Base-by-base conservation (phyloP, 1,284 basidiomycete species). In the Earliella scabrosa region DNA sequence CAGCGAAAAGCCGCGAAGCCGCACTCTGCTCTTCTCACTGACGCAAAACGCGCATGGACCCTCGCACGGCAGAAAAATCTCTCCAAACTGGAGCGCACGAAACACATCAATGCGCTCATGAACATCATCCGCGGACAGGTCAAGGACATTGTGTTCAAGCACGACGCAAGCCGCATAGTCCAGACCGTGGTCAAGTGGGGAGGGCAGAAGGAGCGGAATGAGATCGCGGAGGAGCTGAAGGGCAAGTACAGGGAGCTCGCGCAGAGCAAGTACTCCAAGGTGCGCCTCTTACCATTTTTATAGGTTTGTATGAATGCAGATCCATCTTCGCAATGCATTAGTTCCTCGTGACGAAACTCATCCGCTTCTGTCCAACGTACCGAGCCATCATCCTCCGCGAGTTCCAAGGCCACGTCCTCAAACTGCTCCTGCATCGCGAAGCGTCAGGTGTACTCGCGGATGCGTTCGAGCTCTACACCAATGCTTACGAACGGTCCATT, bases 251-350 rank as follows among this genome's bases (percentile, higher is more conserved):
- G 80, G 66, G 85, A 86, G 35, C 80, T 95, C 59, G 87, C 87
- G 48, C 90, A 93, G 73, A 91, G 85, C 68, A 93, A 90, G 74
- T 96, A 96, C 72, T 94, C 92, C 34, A 96, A 94, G 77, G 92
- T 91, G 60, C 40, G 73, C 27, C 11, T 5, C 24, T 36, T 38
- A 21, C 13, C 39, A 20, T 34, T 7, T n/a, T n/a, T n/a, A n/a
- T n/a, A n/a, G n/a, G 38, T 45, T 18, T 38, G 6, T 47, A 4
- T 10, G 9, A 14, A 10, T 13, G 16, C 10, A 9, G 32, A 2
- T 27, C 4, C 26, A 41, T 31, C 16, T 45, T 14, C 11, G 23
- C 11, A 0, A 16, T 16, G 32, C 16, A 18, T 24, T 4, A 93
- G 91, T 95, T 95, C 71, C 78, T 96, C 14, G 87, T 95, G 53